Evolutionary conservation across 2,329 filamentous ascomycete species (phyloP), one percentile per base, ranked within the genome.

Genomic region (Myriosclerotinia curreyana): DNA sequence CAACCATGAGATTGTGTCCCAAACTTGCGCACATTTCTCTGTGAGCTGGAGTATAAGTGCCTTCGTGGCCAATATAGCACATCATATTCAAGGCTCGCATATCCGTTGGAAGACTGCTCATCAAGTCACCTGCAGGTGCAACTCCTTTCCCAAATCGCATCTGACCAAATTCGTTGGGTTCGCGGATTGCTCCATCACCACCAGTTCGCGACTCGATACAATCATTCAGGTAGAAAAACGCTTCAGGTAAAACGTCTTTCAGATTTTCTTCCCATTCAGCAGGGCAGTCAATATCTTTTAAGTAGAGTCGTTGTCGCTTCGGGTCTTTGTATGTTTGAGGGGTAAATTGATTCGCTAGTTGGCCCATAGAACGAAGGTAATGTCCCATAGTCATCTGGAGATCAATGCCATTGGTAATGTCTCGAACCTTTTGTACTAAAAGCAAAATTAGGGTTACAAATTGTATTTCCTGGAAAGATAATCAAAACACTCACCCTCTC

Each of bases 1-100:
- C 92, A 2, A 99, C 92, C 95, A 99, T 98, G 71, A 99, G 94
- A 73, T 99, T 99, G 70, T 99, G 95, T 0, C 95, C 94, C 15
- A 98, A 79, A 44, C 90, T 96, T 15, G 92, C 95, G 76, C 95
- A 99, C 95, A 99, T 99, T 76, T 99, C 95, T 69, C 92, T 86
- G 77, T 99, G 95, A 0, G 93, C 88, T 12, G 95, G 94, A 0
- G 95, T 99, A 73, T 94, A 98, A 0, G 95, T 99, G 7, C 95
- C 95, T 78, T 99, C 95, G 72, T 98, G 94, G 0, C 95, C 95
- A 71, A 98, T 89, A 72, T 99, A 99, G 75, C 94, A 98, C 95
- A 97, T 97, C 70, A 99, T 81, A 68, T 99, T 99, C 74, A 96
- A 88, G 0, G 95, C 95, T 56, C 92, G 88, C 91, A 97, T 97